Percentiles rank a stretch among this genome's conserved stretches.
Conservation (phyloP, 768 basidiomycete species). For the Termitomyces bulborhizus region DNA sequence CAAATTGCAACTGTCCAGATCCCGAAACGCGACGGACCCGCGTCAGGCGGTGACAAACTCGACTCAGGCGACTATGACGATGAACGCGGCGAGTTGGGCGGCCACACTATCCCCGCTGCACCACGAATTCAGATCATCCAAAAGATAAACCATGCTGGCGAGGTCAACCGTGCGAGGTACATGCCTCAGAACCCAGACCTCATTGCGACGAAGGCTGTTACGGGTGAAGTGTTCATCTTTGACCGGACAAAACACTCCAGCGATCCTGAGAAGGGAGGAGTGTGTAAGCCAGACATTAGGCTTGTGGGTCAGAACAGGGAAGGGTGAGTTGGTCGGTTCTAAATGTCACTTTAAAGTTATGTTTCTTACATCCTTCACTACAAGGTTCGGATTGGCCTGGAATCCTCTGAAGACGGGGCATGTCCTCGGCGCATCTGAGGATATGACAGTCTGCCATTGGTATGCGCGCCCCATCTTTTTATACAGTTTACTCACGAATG, state of each 20-base stretch:
- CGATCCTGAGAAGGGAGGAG: conserved; percentile 80
- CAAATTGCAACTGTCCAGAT: conserved; percentile 94
- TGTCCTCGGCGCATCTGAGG: conserved; percentile 89
- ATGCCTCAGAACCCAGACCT: conserved; percentile 99
- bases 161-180: conserved; percentile 96
- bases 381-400: conserved; percentile 92
- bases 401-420: conserved; percentile 78
- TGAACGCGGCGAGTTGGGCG: conserved; percentile 91
- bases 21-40: conserved; percentile 68
- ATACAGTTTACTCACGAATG: conserved; percentile 1
- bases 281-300: conserved; percentile 86
- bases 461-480: conserved; percentile 23
- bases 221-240: conserved; percentile 90
- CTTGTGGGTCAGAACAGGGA: conserved; percentile 88
- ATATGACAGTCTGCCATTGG: conserved; percentile 96
- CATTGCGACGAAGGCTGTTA: conserved; percentile 90
- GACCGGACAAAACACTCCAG: conserved; percentile 96
- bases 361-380: conserved; percentile 7
- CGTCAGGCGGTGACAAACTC: conserved; percentile 67
- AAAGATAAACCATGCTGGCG: conserved; percentile 90
- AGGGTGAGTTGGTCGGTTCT: conserved; percentile 54
- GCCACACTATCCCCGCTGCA: conserved; percentile 77
- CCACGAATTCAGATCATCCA: conserved; percentile 89
- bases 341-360: background rate
- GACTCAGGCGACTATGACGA: conserved; percentile 82